A percentile compares a stretch with the other conserved stretches of the same genome.
phyloP scores from a whole-genome alignment of 176 grass and related monocot species.

The Carex cristatella region DNA sequence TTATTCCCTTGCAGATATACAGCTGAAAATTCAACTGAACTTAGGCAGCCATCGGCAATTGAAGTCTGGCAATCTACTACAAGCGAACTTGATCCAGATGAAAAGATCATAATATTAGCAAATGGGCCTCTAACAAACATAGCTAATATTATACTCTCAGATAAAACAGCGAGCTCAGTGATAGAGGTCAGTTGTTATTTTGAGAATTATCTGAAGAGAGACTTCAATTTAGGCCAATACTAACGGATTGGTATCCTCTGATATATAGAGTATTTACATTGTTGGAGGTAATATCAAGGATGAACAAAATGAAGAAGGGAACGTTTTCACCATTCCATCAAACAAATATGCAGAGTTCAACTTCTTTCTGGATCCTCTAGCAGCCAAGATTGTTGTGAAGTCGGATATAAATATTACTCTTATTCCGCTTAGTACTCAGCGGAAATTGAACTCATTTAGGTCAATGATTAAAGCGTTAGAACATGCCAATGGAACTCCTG shows the following conservation, averaged over 20 bases:
- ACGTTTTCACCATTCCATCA: slow-evolving; percentile 62
- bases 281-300: slow-evolving; percentile 58
- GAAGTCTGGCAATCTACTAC: slow-evolving; percentile 72
- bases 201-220: neutral
- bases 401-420: slow-evolving; percentile 66
- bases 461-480: slow-evolving; percentile 34
- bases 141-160: slow-evolving; percentile 58
- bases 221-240: neutral
- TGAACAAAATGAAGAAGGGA: slow-evolving; percentile 43
- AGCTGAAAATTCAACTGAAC: slow-evolving; percentile 63
- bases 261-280: slow-evolving; percentile 55
- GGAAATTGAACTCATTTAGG: slow-evolving; percentile 52
- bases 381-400: slow-evolving; percentile 51
- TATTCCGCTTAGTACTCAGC: slow-evolving; percentile 60
- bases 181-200: slow-evolving; percentile 43
- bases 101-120: slow-evolving; percentile 65
- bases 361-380: slow-evolving; percentile 82
- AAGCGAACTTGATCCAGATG: slow-evolving; percentile 39
- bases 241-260: neutral
- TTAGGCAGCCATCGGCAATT: slow-evolving; percentile 60
- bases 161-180: slow-evolving; percentile 36
- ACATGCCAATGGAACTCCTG: slow-evolving; percentile 38
- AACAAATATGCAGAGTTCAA: slow-evolving; percentile 74
- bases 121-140: slow-evolving; percentile 89
- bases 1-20: slow-evolving; percentile 41